phyloP scores from a whole-genome alignment of 2,329 filamentous ascomycete species.

The Colletotrichum tropicicola region DNA sequence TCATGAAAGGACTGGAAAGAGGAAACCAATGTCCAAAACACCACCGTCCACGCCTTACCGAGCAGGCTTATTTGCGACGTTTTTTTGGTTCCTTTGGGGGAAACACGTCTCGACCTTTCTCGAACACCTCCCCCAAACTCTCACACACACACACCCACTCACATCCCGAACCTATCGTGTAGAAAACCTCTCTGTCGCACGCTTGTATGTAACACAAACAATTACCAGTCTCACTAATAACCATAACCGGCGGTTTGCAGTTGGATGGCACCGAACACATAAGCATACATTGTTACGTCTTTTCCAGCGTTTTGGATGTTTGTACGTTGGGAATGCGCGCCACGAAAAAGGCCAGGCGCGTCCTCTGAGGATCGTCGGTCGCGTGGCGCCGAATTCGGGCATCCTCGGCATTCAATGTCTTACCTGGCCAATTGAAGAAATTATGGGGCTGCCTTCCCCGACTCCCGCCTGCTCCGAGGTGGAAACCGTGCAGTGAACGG shows the following conservation, averaged over 20 bases:
- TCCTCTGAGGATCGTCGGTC: neutral
- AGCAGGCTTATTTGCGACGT: constrained; percentile 17
- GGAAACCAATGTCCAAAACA: neutral
- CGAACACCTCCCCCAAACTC: neutral
- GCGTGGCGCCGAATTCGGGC: constrained; percentile 3
- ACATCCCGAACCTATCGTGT: constrained; percentile 17
- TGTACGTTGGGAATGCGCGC: neutral
- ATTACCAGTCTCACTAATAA: constrained; percentile 30
- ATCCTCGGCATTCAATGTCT: constrained; percentile 1
- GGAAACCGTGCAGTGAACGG: neutral
- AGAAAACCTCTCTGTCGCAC: constrained; percentile 20
- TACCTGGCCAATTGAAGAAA: neutral
- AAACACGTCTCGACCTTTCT: neutral
- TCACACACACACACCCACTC: neutral
- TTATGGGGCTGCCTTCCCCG: neutral
- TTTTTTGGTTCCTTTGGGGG: neutral
- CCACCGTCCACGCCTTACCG: constrained; percentile 4
- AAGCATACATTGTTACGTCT: neutral
- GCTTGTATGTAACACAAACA: constrained; percentile 29
- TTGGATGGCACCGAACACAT: constrained; percentile 25
- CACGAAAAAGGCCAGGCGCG: neutral
- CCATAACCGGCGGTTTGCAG: constrained; percentile 26
- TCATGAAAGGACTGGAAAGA: constrained; percentile 25
- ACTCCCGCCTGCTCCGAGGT: too few species aligned
- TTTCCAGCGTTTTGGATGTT: neutral